Percentiles rank a stretch among this genome's conserved stretches.
Conservation (phyloP, 352 stramenopile species). For the Phytophthora uliginosa region DNA sequence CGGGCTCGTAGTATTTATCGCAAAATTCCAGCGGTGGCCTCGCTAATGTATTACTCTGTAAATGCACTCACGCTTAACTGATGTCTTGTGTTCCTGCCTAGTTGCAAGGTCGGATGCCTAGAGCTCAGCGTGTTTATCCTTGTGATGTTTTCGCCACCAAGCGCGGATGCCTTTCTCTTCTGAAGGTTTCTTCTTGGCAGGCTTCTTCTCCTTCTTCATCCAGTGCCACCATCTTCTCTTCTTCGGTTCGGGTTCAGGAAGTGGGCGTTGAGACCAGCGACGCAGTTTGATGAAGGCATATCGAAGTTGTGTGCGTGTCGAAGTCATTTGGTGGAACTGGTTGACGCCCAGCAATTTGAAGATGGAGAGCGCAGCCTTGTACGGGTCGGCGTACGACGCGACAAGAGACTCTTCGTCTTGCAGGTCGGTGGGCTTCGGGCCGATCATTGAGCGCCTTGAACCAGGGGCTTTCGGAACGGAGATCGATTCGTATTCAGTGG, state of each 20-base stretch:
- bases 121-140: conserved; percentile 33
- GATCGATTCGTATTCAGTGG: conserved; percentile 27
- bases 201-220: conserved; percentile 24
- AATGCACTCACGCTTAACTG: conserved; percentile 29
- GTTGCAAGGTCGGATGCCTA: conserved; percentile 3
- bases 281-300: conserved; percentile 74
- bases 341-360: conserved; percentile 79
- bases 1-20: conserved; percentile 33
- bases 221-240: conserved; percentile 41
- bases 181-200: conserved; percentile 8
- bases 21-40: conserved; percentile 32
- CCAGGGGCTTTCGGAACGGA: conserved; percentile 28
- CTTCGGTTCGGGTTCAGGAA: conserved; percentile 18
- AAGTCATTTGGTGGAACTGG: conserved; percentile 78
- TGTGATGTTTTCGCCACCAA: conserved; percentile 34
- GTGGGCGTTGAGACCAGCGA: conserved; percentile 47
- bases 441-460: conserved; percentile 48
- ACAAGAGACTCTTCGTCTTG: conserved; percentile 48
- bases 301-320: conserved; percentile 59
- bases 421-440: conserved; percentile 46
- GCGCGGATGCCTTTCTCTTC: conserved; percentile 29
- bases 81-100: conserved; percentile 1
- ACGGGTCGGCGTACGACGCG: conserved; percentile 78
- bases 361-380: conserved; percentile 78
- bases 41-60: conserved; percentile 44